Base-by-base conservation (phyloP, 1,284 basidiomycete species). In the Malassezia obtusa region DNA sequence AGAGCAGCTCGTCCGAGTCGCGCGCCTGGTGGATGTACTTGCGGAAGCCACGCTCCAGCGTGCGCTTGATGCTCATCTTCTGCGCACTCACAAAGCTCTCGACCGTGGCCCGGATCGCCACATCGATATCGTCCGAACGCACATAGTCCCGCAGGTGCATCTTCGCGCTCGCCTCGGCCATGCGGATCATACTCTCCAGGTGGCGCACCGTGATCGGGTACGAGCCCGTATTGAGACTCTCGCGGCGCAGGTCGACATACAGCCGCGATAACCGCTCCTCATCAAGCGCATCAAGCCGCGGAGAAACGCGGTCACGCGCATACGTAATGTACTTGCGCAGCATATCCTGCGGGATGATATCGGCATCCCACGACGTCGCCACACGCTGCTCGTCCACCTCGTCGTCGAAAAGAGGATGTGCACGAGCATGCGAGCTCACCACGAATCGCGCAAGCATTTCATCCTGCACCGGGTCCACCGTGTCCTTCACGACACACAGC, bases 261-360 rank as follows among this genome's bases (percentile, higher is more conserved):
- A 99, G 81, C n/a, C 84, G 81, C 9, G 90, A 80, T 15, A 98
- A 81, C 75, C 96, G 96, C 73, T 96, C 90, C 75, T 92, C 87
- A 76, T 99, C 94, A 60, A 98, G 79, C 65, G 94, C 85, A 70
- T 88, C 87, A 51, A 98, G 79, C 75, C 95, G 91, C 2, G 94
- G 94, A 54, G 82, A 80, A 58, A 96, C 82, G 68, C 85, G 87
- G 70, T 96, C 92, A 54, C 89, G 83, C 1, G 92, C 89, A 74
- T 96, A 98, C 86, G 96, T 94, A 78, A 98, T 96, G 77, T 98
- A 98, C 75, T 98, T 99, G 56, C 87, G 83, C n/a, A 98, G 81
- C 45, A 91, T 76, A 62, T 98, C 92, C 80, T 99, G 94, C 0
- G 91, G 86, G 65, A 99, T 94, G 60, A 96, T 82, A 25, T 48